Evolutionary conservation across 352 stramenopile genomes (phyloP).

Genomic region (Albugo laibachii): DNA sequence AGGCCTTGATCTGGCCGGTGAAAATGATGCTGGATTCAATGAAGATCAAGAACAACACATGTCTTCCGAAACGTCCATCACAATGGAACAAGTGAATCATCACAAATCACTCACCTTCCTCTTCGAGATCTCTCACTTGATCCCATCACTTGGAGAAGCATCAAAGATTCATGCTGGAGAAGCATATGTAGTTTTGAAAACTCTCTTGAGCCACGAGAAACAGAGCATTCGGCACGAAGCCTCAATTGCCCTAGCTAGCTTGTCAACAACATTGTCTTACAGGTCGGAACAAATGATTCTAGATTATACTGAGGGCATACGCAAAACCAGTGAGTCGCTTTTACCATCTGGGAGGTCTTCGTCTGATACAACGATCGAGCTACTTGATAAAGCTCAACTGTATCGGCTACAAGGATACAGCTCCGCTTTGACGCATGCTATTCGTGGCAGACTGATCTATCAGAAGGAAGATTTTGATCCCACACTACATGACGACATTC

Average conservation of each 20-base stretch:
- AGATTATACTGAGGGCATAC: conserved; percentile 19
- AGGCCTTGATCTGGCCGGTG: too few relatives aligned
- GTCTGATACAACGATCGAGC: neutral
- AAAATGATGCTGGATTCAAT: too few relatives aligned
- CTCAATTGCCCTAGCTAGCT: conserved; percentile 31
- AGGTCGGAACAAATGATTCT: conserved; percentile 25
- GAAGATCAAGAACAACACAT: too few relatives aligned
- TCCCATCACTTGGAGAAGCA: conserved; percentile 46
- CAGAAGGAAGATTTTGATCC: too few relatives aligned
- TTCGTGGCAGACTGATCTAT: neutral
- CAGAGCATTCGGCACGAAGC: conserved; percentile 57
- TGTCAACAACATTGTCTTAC: conserved; percentile 49
- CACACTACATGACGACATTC: too few relatives aligned
- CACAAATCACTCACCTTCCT: conserved; percentile 42
- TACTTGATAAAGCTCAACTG: neutral
- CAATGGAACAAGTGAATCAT: conserved; percentile 16
- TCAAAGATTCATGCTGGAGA: conserved; percentile 23
- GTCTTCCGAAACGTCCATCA: too few relatives aligned
- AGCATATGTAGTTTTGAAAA: conserved; percentile 17
- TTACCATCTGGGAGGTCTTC: neutral
- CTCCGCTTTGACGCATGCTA: neutral
- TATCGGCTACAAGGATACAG: conserved; percentile 10
- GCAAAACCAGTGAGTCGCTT: conserved; percentile 15
- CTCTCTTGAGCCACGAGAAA: conserved; percentile 37
- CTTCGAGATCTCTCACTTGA: conserved; percentile 42